A percentile compares a stretch with the other conserved stretches of the same genome.
Evolutionary conservation across 2,329 filamentous ascomycete genomes (phyloP).

Genomic region (Proliferodiscus dingleyae): DNA sequence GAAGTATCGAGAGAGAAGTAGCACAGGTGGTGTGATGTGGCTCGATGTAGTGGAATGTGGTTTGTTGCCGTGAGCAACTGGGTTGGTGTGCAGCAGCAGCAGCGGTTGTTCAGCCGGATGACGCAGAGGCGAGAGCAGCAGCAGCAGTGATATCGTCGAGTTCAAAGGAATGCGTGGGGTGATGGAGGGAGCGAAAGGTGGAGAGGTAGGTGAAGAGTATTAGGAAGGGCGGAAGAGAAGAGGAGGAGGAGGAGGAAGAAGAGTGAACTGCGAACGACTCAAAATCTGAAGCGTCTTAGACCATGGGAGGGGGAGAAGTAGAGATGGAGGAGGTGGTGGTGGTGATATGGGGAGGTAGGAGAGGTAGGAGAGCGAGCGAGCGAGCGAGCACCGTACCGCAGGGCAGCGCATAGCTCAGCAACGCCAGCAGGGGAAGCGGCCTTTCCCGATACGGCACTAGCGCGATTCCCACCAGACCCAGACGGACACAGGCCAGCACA

Average conservation of each 20-base stretch:
- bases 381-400: neutral
- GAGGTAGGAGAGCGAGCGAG: conserved; percentile 7
- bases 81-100: no score
- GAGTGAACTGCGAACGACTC: conserved; percentile 30
- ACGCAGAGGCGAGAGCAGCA: conserved; percentile 18
- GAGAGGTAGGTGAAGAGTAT: conserved; percentile 6
- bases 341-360: conserved; percentile 10
- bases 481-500: no score
- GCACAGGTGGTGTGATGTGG: conserved; percentile 9
- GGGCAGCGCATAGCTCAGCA: neutral
- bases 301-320: conserved; percentile 16
- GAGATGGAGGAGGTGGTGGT: conserved; percentile 8
- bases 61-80: conserved; percentile 20
- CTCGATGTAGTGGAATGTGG: conserved; percentile 12
- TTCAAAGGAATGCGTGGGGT: neutral
- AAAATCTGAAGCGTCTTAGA: conserved; percentile 26
- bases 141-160: conserved; percentile 10
- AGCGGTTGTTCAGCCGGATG: conserved; percentile 16
- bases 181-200: conserved; percentile 10
- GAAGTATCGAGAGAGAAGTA: conserved; percentile 3
- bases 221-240: conserved; percentile 27
- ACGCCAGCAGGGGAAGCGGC: neutral
- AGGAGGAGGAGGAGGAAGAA: conserved; percentile 33
- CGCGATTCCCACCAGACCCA: no score
- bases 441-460: neutral